Evolutionary conservation across 2,329 filamentous ascomycete genomes (phyloP).

Genomic region (Trichoderma lentiforme): DNA sequence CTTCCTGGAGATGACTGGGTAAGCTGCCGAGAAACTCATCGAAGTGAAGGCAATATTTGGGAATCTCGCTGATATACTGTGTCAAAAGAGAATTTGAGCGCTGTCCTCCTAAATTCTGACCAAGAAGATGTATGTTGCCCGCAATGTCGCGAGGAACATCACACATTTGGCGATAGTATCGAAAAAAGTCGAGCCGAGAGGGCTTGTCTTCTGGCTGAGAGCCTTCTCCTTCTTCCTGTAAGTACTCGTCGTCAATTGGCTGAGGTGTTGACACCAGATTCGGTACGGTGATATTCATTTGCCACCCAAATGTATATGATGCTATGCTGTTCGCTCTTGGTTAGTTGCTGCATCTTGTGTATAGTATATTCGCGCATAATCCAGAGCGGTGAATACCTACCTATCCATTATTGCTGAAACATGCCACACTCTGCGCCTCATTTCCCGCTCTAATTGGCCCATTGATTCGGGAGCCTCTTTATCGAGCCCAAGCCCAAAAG

Average conservation of each 20-base stretch:
- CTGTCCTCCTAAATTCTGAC: not conserved
- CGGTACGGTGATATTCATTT: not conserved
- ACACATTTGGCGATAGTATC: not conserved
- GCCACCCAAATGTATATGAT: slow-evolving; percentile 10
- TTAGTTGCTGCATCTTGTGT: not conserved
- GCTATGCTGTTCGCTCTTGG: not conserved
- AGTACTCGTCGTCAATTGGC: slow-evolving; percentile 3
- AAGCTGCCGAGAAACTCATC: not conserved
- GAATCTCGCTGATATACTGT: slow-evolving; percentile 3
- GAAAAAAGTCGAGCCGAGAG: not conserved
- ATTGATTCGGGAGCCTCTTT: not conserved
- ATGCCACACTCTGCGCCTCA: slow-evolving; percentile 12
- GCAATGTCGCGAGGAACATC: slow-evolving; percentile 5
- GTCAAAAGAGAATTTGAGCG: not conserved
- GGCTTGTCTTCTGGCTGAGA: not conserved
- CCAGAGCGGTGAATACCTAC: not conserved
- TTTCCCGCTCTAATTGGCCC: slow-evolving; percentile 3
- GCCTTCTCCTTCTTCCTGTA: not conserved
- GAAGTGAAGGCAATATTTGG: not conserved
- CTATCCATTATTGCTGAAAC: not conserved
- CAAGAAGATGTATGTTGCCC: not conserved
- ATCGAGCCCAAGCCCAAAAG: slow-evolving; percentile 1
- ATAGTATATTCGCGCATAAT: not conserved
- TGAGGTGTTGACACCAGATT: not conserved
- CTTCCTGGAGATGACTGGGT: not conserved